Conservation (phyloP, 2,329 filamentous ascomycete species). For the Aspergillus sp. region DNA sequence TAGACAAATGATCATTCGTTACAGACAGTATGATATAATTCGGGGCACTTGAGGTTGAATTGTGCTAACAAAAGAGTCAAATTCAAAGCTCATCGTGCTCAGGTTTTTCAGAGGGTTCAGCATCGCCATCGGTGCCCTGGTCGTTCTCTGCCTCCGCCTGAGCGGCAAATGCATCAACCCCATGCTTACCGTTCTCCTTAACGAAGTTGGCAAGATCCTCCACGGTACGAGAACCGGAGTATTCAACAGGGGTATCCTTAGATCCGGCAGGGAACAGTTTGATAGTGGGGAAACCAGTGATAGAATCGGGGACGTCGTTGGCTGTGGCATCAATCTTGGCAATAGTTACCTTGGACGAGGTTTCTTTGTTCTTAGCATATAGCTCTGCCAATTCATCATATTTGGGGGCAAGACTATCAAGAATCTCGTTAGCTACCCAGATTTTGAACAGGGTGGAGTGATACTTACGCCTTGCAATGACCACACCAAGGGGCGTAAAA, state of each 20-base stretch:
- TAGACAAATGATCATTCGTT: not conserved
- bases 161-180: slow-evolving; percentile 64
- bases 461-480: slow-evolving; percentile 64
- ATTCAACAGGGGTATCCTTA: slow-evolving; percentile 83
- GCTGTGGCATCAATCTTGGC: slow-evolving; percentile 92
- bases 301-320: slow-evolving; percentile 97
- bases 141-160: slow-evolving; percentile 47
- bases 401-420: slow-evolving; percentile 59
- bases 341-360: slow-evolving; percentile 62
- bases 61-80: slow-evolving; percentile 7
- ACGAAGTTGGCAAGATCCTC: slow-evolving; percentile 92
- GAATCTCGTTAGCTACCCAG: slow-evolving; percentile 4
- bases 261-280: slow-evolving; percentile 91
- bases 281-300: slow-evolving; percentile 98
- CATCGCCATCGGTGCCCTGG: slow-evolving; percentile 20
- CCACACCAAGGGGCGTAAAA: slow-evolving; percentile 91
- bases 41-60: slow-evolving; percentile 1
- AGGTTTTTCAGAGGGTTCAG: slow-evolving; percentile 26
- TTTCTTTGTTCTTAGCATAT: slow-evolving; percentile 52
- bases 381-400: slow-evolving; percentile 64
- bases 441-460: not conserved
- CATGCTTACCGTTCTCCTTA: slow-evolving; percentile 91
- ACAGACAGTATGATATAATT: not conserved
- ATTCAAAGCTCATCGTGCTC: slow-evolving; percentile 43
- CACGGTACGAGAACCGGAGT: slow-evolving; percentile 81